Evolutionary conservation across 2,329 filamentous ascomycete species (phyloP), one percentile per base, ranked within the genome.

Genomic region (Atkinsonella hypoxylon): DNA sequence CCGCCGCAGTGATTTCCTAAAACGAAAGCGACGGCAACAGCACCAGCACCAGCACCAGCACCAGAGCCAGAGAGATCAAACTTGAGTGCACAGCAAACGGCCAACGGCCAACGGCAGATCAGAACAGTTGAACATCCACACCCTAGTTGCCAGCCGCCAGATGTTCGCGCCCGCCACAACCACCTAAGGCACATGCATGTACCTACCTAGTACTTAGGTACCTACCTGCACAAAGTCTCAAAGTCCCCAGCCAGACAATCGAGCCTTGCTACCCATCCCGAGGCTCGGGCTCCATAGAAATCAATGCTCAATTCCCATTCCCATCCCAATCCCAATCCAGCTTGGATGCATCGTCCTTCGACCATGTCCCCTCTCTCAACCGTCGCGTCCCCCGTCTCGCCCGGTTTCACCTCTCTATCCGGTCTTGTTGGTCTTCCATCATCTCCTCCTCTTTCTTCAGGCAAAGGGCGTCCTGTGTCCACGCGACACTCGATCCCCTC

Each of bases 341-440:
- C 30, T 22, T 32, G 13, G 34, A 45, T 51, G 49, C 39, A 48
- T 45, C 47, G 47, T 47, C 42, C 43, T 9, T 51, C 45, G 45
- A 36, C 49, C 45, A 51, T 51, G 44, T 43, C 51, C 48, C 51
- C 51, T 49, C 51, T 51, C 51, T 48, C 45, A 48, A 50, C 48
- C 46, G 18, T 49, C 48, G 31, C n/a, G 32, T 47, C 38, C 45
- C 50, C 51, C 42, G 20, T 52, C 40, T 50, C 45, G 34, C 42
- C 45, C 36, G 48, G 40, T 32, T 46, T 50, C 49, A 43, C 43
- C 43, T 50, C 49, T 52, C 50, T 42, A 41, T 46, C 42, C 42
- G 43, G 46, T 15, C 45, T 43, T 34, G 46, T 40, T 45, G 49
- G 49, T 30, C 43, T 53, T 34, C 42, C 46, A 47, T 44, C 49